Evolutionary conservation across 495 filamentous ascomycete species (phyloP).

Genomic region (Penicillium simplicissimum): DNA sequence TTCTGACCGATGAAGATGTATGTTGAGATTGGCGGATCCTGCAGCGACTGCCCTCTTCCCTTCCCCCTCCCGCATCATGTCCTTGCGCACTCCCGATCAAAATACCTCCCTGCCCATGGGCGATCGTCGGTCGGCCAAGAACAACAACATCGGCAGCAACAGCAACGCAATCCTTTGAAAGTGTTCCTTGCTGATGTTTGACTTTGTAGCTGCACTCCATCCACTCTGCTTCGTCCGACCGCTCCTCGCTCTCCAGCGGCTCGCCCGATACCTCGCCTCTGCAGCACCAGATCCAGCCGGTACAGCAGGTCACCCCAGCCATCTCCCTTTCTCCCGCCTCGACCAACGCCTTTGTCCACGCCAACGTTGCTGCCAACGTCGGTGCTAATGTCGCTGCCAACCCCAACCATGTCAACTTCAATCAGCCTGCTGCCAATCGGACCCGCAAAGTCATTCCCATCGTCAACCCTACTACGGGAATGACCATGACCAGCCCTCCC

Average conservation of each 20-base stretch:
- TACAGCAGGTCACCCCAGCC: slow-evolving; percentile 71
- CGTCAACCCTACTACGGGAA: slow-evolving; percentile 91
- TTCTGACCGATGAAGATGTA: slow-evolving; percentile 96
- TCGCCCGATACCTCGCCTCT: slow-evolving; percentile 91
- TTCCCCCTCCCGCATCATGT: background rate
- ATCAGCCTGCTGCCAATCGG: slow-evolving; percentile 84
- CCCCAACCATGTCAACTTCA: slow-evolving; percentile 67
- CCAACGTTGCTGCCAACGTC: slow-evolving; percentile 53
- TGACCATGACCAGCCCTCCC: slow-evolving; percentile 86
- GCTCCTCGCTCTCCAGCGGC: slow-evolving; percentile 89
- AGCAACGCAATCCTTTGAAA: background rate
- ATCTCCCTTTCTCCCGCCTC: slow-evolving; percentile 78
- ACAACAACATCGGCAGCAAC: background rate
- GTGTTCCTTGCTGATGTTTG: slow-evolving; percentile 18
- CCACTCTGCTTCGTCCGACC: slow-evolving; percentile 86
- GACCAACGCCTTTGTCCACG: slow-evolving; percentile 66
- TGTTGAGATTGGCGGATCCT: slow-evolving; percentile 45
- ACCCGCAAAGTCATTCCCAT: slow-evolving; percentile 97
- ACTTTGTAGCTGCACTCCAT: slow-evolving; percentile 73
- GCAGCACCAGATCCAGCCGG: slow-evolving; percentile 73
- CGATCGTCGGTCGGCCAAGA: slow-evolving; percentile 6
- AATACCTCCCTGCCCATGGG: slow-evolving; percentile 1
- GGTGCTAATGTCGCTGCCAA: slow-evolving; percentile 55
- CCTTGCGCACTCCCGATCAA: background rate
- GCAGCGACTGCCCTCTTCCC: background rate